These are phyloP conservation scores for Colletotrichum tabaci DNA, from an alignment of 2,329 filamentous ascomycete species.

Conservation along the genomic window DNA sequence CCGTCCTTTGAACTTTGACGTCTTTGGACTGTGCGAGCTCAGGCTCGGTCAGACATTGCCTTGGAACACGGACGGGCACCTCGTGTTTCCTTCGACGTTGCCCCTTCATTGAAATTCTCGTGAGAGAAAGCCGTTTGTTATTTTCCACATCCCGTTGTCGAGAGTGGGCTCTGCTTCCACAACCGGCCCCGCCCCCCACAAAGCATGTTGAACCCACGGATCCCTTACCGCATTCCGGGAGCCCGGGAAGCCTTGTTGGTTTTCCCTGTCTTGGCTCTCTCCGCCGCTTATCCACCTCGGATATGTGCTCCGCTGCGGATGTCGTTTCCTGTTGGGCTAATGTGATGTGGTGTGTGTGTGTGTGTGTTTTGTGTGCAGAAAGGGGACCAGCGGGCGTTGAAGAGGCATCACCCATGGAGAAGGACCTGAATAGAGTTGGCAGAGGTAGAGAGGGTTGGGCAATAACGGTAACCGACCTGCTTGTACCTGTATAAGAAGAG, in stretches of 20 bases:
- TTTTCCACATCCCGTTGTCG: not conserved
- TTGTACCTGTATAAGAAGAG: not conserved
- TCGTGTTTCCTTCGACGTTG: not conserved
- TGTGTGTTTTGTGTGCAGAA: not conserved
- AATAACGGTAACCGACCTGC: not conserved
- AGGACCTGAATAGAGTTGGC: not conserved
- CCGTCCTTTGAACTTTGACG: not conserved
- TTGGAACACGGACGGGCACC: not conserved
- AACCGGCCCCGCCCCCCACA: not conserved
- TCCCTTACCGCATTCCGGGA: not conserved
- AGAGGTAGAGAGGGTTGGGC: no score
- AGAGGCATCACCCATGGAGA: slow-evolving; percentile 29
- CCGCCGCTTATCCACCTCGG: not conserved
- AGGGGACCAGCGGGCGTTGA: not conserved
- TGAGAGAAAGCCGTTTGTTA: no score
- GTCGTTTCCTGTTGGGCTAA: not conserved
- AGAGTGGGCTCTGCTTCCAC: not conserved
- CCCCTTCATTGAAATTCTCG: not conserved
- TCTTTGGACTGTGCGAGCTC: not conserved
- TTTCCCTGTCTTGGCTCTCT: slow-evolving; percentile 25
- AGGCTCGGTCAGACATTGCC: not conserved
- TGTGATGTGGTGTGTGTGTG: not conserved
- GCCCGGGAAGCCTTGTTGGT: slow-evolving; percentile 16
- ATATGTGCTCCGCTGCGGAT: not conserved
- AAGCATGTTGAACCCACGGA: not conserved